Evolutionary conservation across 2,329 filamentous ascomycete species (phyloP).

Genomic region (Diplocarpon mali): DNA sequence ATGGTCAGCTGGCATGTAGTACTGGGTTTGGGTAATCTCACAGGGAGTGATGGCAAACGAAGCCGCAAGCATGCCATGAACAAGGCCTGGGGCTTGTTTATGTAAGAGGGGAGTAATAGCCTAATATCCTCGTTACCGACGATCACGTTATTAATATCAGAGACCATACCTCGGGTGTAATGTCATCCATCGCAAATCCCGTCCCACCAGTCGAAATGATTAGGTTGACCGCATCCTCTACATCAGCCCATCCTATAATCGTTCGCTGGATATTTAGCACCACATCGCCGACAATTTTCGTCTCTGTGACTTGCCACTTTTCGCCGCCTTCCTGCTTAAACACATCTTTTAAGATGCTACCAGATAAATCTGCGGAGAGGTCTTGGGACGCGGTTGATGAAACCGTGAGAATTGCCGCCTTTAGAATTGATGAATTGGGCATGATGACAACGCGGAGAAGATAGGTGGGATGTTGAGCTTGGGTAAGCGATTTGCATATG

Average conservation of each 20-base stretch:
- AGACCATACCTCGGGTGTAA: conserved; percentile 67
- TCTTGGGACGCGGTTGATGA: conserved; percentile 83
- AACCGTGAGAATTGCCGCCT: conserved; percentile 70
- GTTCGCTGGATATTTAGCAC: conserved; percentile 62
- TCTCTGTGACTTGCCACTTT: conserved; percentile 60
- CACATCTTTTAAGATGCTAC: conserved; percentile 53
- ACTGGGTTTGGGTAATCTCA: conserved; percentile 35
- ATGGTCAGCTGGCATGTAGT: conserved; percentile 16
- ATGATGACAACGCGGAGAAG: conserved; percentile 28
- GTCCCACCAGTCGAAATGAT: conserved; percentile 87
- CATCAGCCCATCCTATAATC: conserved; percentile 64
- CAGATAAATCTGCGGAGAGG: conserved; percentile 66
- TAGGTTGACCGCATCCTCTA: conserved; percentile 53
- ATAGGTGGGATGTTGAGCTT: background rate
- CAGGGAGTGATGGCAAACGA: conserved; percentile 83
- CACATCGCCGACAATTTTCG: conserved; percentile 71
- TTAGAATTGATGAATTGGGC: conserved; percentile 46
- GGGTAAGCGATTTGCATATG: too few relatives aligned
- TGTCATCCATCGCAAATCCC: conserved; percentile 76
- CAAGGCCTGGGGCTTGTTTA: conserved; percentile 76
- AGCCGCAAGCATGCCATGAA: conserved; percentile 87
- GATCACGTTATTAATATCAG: background rate
- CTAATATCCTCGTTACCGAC: conserved; percentile 31
- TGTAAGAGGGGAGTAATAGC: conserved; percentile 71
- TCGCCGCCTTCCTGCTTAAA: conserved; percentile 55